phyloP scores from a whole-genome alignment of 2,329 filamentous ascomycete genomes.

The Hirsutella thompsonii region DNA sequence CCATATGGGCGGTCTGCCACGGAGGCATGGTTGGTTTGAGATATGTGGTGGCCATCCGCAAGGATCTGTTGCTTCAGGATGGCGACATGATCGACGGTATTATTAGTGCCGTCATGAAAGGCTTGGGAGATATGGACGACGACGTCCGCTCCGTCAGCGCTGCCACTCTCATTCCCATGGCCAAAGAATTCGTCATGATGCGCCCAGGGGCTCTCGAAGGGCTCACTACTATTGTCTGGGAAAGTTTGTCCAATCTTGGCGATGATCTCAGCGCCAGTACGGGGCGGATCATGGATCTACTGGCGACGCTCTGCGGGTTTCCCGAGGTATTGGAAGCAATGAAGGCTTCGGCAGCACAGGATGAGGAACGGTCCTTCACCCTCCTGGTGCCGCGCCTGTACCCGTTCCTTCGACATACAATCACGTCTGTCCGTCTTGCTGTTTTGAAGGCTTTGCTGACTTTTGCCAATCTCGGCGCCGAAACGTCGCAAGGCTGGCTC shows the following conservation, averaged over 20 bases:
- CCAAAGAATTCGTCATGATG: slow-evolving; percentile 83
- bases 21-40: slow-evolving; percentile 95
- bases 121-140: slow-evolving; percentile 79
- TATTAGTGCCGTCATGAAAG: slow-evolving; percentile 86
- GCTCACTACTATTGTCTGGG: slow-evolving; percentile 92
- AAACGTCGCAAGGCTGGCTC: slow-evolving; percentile 78
- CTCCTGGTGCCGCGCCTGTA: slow-evolving; percentile 87
- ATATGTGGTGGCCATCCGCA: slow-evolving; percentile 90
- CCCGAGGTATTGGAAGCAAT: slow-evolving; percentile 85
- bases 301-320: slow-evolving; percentile 92
- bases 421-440: slow-evolving; percentile 86
- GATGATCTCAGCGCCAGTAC: slow-evolving; percentile 96
- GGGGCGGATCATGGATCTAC: slow-evolving; percentile 93
- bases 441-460: slow-evolving; percentile 88
- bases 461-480: slow-evolving; percentile 75
- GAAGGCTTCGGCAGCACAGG: slow-evolving; percentile 74
- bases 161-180: slow-evolving; percentile 92
- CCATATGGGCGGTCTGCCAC: slow-evolving; percentile 90
- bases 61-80: slow-evolving; percentile 78
- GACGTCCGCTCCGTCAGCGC: slow-evolving; percentile 95
- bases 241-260: slow-evolving; percentile 89
- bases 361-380: slow-evolving; percentile 81
- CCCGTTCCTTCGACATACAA: slow-evolving; percentile 92
- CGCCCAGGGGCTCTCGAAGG: slow-evolving; percentile 64
- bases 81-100: slow-evolving; percentile 84